Conservation (phyloP, 768 basidiomycete genomes). For the Pleurotus giganteus region DNA sequence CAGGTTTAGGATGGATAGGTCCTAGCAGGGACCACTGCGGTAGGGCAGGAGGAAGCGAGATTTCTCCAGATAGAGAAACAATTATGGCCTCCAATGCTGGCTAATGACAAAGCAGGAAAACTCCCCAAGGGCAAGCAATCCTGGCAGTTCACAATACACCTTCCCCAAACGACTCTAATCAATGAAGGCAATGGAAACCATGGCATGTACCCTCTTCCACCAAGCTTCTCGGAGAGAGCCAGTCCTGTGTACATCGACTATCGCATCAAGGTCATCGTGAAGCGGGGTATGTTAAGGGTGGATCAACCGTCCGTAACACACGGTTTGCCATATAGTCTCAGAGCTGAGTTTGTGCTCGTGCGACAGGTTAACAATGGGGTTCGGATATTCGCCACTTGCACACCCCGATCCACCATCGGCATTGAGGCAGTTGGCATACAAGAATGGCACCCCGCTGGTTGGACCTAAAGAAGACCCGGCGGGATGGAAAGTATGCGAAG, state of each 20-base stretch:
- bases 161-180: conserved; percentile 42
- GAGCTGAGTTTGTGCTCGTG: background rate
- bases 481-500: conserved; percentile 34
- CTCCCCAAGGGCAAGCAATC: conserved; percentile 38
- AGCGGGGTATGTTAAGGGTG: conserved; percentile 44
- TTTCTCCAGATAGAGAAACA: conserved; percentile 43
- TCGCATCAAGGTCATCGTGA: conserved; percentile 46
- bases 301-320: conserved; percentile 44
- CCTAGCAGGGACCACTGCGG: conserved; percentile 45
- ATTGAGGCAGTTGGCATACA: conserved; percentile 32
- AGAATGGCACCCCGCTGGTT: conserved; percentile 25
- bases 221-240: conserved; percentile 53
- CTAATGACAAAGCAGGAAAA: conserved; percentile 27
- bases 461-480: conserved; percentile 36
- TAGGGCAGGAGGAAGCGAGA: conserved; percentile 51
- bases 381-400: conserved; percentile 30
- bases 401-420: conserved; percentile 33
- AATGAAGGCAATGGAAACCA: conserved; percentile 32
- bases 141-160: conserved; percentile 46
- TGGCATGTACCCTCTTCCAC: conserved; percentile 42
- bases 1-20: conserved; percentile 29
- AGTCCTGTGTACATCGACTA: conserved; percentile 59
- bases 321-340: background rate
- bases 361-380: conserved; percentile 26
- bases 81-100: conserved; percentile 34